phyloP scores from a whole-genome alignment of 768 basidiomycete species.

The Epithele typhae region DNA sequence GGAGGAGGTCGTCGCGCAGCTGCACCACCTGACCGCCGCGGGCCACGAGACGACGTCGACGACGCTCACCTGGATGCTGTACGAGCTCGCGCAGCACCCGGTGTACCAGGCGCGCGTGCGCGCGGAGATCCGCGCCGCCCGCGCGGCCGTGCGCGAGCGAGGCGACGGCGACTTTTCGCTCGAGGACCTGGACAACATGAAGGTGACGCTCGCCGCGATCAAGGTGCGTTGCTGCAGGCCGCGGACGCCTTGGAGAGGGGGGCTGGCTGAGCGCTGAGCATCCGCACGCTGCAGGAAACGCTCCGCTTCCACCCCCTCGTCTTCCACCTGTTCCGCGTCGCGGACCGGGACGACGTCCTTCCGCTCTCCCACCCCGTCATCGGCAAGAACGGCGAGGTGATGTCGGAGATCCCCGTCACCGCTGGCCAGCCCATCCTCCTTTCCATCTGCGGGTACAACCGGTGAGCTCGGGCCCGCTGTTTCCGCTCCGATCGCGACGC shows the following conservation, averaged over 20 bases:
- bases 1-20: constrained; percentile 16
- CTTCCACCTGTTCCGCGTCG: constrained; percentile 12
- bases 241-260: too few species aligned
- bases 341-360: constrained; percentile 27
- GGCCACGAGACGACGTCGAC: constrained; percentile 15
- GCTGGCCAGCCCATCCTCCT: constrained; percentile 28
- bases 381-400: constrained; percentile 21
- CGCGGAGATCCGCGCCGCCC: constrained; percentile 9
- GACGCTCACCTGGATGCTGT: constrained; percentile 9
- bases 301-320: constrained; percentile 18
- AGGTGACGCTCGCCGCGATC: constrained; percentile 1
- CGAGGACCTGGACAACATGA: constrained; percentile 10
- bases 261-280: background rate
- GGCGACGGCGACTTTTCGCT: constrained; percentile 11
- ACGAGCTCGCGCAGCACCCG: constrained; percentile 10
- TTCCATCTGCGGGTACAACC: constrained; percentile 6
- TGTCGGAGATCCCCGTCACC: constrained; percentile 24
- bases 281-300: constrained; percentile 18
- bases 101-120: constrained; percentile 13
- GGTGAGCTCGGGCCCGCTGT: background rate
- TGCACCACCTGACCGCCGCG: constrained; percentile 11
- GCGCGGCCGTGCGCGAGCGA: background rate
- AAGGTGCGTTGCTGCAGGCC: constrained; percentile 10
- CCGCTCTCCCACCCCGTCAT: constrained; percentile 28
- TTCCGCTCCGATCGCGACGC: background rate